phyloP scores from a whole-genome alignment of 2,329 filamentous ascomycete species.

The Alternaria triticina region DNA sequence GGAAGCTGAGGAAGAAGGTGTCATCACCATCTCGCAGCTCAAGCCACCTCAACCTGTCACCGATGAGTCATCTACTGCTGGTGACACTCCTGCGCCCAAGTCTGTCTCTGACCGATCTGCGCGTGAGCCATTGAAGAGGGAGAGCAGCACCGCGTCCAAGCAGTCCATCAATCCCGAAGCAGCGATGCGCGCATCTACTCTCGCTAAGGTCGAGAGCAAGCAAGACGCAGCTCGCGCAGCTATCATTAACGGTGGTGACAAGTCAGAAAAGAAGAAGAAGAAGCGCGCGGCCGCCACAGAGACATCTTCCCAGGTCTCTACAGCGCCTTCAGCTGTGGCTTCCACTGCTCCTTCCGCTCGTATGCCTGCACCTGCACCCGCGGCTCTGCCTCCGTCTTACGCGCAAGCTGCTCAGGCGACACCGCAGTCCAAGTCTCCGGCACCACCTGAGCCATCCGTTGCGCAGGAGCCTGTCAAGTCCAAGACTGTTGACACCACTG shows the following conservation, averaged over 20 bases:
- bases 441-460: constrained; percentile 22
- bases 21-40: constrained; percentile 77
- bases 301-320: constrained; percentile 54
- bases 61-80: constrained; percentile 49
- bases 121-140: constrained; percentile 46
- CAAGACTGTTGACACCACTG: constrained; percentile 24
- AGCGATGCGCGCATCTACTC: constrained; percentile 48
- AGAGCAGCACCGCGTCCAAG: constrained; percentile 40
- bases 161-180: constrained; percentile 48
- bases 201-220: constrained; percentile 52
- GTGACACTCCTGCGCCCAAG: constrained; percentile 43
- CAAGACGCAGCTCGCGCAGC: constrained; percentile 50
- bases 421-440: constrained; percentile 40
- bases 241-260: constrained; percentile 50
- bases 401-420: constrained; percentile 49
- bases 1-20: constrained; percentile 75
- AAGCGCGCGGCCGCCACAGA: constrained; percentile 62
- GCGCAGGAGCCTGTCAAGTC: constrained; percentile 21
- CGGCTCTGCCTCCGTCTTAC: constrained; percentile 46
- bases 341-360: constrained; percentile 21
- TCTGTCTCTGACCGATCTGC: constrained; percentile 44
- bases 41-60: constrained; percentile 38
- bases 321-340: constrained; percentile 6
- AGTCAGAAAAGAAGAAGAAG: constrained; percentile 67
- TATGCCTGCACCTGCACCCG: constrained; percentile 11